Evolutionary conservation across 495 filamentous ascomycete genomes (phyloP), one percentile per base, ranked within the genome.

Genomic region (Tuber aestivum): DNA sequence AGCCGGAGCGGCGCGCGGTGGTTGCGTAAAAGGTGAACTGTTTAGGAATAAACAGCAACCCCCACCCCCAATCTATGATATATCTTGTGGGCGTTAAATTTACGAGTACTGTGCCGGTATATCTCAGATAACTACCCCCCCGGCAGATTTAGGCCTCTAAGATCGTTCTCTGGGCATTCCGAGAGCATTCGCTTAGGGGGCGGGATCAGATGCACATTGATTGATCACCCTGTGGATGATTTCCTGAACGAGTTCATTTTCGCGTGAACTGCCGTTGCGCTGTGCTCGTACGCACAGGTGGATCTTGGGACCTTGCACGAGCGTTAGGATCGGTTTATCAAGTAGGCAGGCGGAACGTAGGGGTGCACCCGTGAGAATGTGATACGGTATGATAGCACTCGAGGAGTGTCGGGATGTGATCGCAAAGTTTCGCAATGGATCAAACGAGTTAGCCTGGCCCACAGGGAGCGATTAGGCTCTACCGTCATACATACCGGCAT

Each of bases 181-280:
- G n/a, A 14, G 23, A 27, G n/a, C n/a, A 27, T 27, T 14, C n/a
- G 50, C n/a, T 61, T 14, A 18, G 44, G 6, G 45, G 23, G 50
- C 8, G 8, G n/a, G 50, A 61, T 61, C 48, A 50, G 48, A n/a
- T 50, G 23, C 48, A 50, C n/a, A 23, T 50, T 12, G n/a, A 61
- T 27, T 27, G n/a, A 32, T 61, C 50, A 14, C 50, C 20, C 50
- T 5, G 50, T 14, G 12, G 50, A 61, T 61, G 9, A 61, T 61
- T 61, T 61, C 50, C 50, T 61, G n/a, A 61, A 61, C 50, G n/a
- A 61, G 50, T 10, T 9, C n/a, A 61, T 61, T 61, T 61, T 61
- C 50, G n/a, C 23, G n/a, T 48, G 23, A 6, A 21, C 1, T 48
- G 45, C 16, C 1, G 16, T 6, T 23, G 2, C 45, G 5, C 9